Percentiles rank a stretch among this genome's conserved stretches.
Evolutionary conservation across 805 yeast genomes (phyloP).

Genomic region (Candida wancherniae): DNA sequence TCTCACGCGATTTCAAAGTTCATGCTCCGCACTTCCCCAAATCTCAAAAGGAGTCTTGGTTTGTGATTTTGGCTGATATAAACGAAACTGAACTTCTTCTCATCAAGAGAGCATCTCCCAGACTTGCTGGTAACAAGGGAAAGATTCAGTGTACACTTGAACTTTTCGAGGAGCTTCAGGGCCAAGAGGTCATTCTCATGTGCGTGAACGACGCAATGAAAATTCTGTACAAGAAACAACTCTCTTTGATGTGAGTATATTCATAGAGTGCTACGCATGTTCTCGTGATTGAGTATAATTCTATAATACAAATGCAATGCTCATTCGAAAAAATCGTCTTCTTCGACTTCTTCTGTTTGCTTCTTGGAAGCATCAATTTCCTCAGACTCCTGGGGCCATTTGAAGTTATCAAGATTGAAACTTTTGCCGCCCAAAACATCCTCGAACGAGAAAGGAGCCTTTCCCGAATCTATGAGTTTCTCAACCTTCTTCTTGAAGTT

Average conservation of each 20-base stretch:
- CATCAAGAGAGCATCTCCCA: slow-evolving; percentile 74
- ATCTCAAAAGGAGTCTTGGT: slow-evolving; percentile 91
- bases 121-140: slow-evolving; percentile 32
- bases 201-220: slow-evolving; percentile 67
- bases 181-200: slow-evolving; percentile 42
- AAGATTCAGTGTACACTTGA: slow-evolving; percentile 41
- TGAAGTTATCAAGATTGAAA: slow-evolving; percentile 21
- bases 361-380: slow-evolving; percentile 45
- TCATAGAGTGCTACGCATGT: too few relatives aligned
- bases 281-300: slow-evolving; percentile 1
- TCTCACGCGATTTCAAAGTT: slow-evolving; percentile 58
- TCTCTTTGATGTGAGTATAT: slow-evolving; percentile 8
- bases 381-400: slow-evolving; percentile 16
- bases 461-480: slow-evolving; percentile 46
- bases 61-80: slow-evolving; percentile 55
- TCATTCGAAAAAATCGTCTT: slow-evolving; percentile 27
- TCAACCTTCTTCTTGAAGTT: slow-evolving; percentile 48
- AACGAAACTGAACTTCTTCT: slow-evolving; percentile 51
- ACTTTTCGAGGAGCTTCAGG: slow-evolving; percentile 46
- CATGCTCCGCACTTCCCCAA: slow-evolving; percentile 83
- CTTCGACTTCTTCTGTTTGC: slow-evolving; percentile 17
- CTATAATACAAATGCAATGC: slow-evolving; percentile 7
- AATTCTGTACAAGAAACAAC: slow-evolving; percentile 37
- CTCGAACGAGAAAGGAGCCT: slow-evolving; percentile 49
- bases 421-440: slow-evolving; percentile 41